These are phyloP conservation scores for Blumeria graminis DNA, from an alignment of 2,329 filamentous ascomycete species.

Conservation along the genomic window DNA sequence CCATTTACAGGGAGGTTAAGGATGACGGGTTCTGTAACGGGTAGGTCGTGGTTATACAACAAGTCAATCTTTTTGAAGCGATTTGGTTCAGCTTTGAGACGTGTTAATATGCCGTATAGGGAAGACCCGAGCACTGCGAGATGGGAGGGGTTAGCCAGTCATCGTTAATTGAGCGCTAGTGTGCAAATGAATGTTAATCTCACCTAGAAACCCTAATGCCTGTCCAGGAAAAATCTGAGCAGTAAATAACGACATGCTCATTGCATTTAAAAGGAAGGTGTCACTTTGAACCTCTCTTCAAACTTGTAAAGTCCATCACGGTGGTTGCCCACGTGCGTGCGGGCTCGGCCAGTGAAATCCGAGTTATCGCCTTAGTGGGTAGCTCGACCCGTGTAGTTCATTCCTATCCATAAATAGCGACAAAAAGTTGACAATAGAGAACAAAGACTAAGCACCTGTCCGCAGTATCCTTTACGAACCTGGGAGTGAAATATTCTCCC, in stretches of 20 bases:
- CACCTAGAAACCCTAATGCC: conserved; percentile 22
- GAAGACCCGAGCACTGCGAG: conserved; percentile 61
- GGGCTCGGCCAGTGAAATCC: too few relatives aligned
- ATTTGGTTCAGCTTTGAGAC: conserved; percentile 68
- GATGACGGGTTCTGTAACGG: conserved; percentile 51
- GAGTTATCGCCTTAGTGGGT: too few relatives aligned
- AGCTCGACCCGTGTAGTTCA: too few relatives aligned
- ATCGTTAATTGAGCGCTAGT: conserved; percentile 3
- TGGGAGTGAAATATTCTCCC: too few relatives aligned
- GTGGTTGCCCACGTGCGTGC: too few relatives aligned
- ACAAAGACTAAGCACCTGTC: too few relatives aligned
- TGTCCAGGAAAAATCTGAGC: conserved; percentile 42
- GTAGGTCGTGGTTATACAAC: conserved; percentile 50
- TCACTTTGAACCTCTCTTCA: background rate
- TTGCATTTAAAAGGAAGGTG: conserved; percentile 4
- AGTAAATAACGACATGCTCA: conserved; percentile 23
- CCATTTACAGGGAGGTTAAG: conserved; percentile 66
- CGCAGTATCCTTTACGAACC: too few relatives aligned
- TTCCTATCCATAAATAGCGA: too few relatives aligned
- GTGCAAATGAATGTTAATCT: background rate
- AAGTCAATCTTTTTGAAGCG: conserved; percentile 66
- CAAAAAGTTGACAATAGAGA: too few relatives aligned
- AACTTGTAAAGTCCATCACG: too few relatives aligned
- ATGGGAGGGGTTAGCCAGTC: background rate
- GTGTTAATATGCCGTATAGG: conserved; percentile 68